Evolutionary conservation across 306 rosid genomes (phyloP).

Genomic region (Pyrus communis): DNA sequence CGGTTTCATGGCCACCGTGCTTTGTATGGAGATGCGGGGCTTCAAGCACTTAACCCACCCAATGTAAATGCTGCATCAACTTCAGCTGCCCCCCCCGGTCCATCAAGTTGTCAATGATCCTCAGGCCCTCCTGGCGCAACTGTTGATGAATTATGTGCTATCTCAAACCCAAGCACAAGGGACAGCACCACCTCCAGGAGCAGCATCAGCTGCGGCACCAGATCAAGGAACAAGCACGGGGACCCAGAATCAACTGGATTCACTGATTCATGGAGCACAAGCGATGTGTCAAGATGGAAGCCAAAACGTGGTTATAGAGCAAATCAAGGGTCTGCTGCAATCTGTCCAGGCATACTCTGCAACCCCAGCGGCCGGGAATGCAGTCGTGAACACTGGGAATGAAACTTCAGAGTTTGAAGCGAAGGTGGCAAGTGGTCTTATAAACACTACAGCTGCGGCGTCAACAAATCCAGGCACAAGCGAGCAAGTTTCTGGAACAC

Average conservation of each 20-base stretch:
- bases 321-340: slow-evolving; percentile 8
- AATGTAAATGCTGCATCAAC: slow-evolving; percentile 19
- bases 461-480: slow-evolving; percentile 3
- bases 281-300: slow-evolving; percentile 1
- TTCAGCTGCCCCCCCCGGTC: slow-evolving; percentile 23
- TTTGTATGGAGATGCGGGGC: slow-evolving; percentile 37
- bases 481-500: slow-evolving; percentile 7
- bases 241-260: slow-evolving; percentile 11
- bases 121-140: slow-evolving; percentile 63
- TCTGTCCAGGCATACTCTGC: background rate
- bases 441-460: background rate
- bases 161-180: slow-evolving; percentile 40
- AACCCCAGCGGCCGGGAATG: background rate
- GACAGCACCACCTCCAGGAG: slow-evolving; percentile 1
- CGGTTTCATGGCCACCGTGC: slow-evolving; percentile 45
- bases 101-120: slow-evolving; percentile 64
- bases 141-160: slow-evolving; percentile 42
- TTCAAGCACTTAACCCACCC: slow-evolving; percentile 46
- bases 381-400: background rate
- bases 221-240: background rate
- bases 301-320: slow-evolving; percentile 1
- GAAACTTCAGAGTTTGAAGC: background rate
- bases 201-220: slow-evolving; percentile 16
- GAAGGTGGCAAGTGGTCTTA: background rate
- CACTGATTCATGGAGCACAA: slow-evolving; percentile 1